Evolutionary conservation across 2,329 filamentous ascomycete species (phyloP).

Genomic region (Neurospora crassa): DNA sequence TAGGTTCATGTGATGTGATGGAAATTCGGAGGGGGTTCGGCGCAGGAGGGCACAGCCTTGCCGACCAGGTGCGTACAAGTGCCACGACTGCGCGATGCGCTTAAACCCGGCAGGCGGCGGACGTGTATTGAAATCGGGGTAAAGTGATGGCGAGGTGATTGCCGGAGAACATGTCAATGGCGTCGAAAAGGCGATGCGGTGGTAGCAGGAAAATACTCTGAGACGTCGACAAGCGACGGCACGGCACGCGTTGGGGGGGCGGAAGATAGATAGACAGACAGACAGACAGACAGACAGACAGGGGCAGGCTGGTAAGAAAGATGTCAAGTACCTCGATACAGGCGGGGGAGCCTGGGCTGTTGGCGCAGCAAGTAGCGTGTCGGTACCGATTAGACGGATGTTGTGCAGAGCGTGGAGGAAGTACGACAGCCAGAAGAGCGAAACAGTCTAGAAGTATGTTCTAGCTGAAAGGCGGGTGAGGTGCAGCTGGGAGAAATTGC

Average conservation of each 20-base stretch:
- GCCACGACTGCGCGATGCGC: constrained; percentile 11
- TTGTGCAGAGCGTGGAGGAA: neutral
- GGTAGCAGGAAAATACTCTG: neutral
- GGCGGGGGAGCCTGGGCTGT: neutral
- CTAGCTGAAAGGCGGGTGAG: neutral
- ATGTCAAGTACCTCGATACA: neutral
- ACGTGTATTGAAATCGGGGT: constrained; percentile 1
- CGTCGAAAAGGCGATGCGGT: neutral
- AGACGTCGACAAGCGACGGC: constrained; percentile 2
- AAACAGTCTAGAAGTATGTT: constrained; percentile 6
- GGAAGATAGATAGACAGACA: neutral
- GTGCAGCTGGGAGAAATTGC: constrained; percentile 3
- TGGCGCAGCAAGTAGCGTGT: neutral
- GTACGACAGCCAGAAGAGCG: neutral
- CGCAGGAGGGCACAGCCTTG: neutral
- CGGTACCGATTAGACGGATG: neutral
- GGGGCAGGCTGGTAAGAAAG: neutral
- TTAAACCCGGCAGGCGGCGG: constrained; percentile 10
- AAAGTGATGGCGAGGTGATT: constrained; percentile 5
- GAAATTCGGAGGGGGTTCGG: neutral
- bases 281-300: neutral
- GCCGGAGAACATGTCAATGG: neutral
- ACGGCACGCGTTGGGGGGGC: neutral
- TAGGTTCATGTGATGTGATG: neutral
- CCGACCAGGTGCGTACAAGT: constrained; percentile 12